phyloP scores from a whole-genome alignment of 2,329 filamentous ascomycete genomes.

The Colletotrichum somersetense region DNA sequence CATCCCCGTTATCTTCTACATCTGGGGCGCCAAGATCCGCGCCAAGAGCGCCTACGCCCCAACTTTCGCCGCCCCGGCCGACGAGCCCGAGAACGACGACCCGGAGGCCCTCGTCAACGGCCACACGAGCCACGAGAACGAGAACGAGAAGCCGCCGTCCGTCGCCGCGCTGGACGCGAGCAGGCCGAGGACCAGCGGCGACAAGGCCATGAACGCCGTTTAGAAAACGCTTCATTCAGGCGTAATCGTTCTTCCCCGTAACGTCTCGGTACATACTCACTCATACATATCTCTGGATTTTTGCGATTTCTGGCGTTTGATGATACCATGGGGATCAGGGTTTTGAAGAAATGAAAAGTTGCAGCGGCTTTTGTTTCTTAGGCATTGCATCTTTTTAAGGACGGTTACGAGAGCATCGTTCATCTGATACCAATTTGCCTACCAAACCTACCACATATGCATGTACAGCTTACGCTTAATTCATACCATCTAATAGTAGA shows the following conservation, averaged over 20 bases:
- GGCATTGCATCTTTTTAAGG: not conserved
- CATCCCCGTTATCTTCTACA: constrained; percentile 73
- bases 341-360: not conserved
- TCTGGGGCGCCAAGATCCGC: constrained; percentile 70
- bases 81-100: constrained; percentile 51
- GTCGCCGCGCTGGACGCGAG: constrained; percentile 52
- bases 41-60: constrained; percentile 68
- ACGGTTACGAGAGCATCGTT: constrained; percentile 11
- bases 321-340: constrained; percentile 8
- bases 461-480: not conserved
- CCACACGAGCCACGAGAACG: constrained; percentile 39
- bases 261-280: not conserved
- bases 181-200: constrained; percentile 50
- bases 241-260: not conserved
- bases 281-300: not conserved
- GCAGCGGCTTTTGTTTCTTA: not conserved
- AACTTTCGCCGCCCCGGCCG: constrained; percentile 49
- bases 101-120: constrained; percentile 26
- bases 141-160: constrained; percentile 50
- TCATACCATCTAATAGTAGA: constrained; percentile 2
- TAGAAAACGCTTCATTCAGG: constrained; percentile 8
- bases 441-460: not conserved
- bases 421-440: constrained; percentile 19
- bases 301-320: constrained; percentile 12
- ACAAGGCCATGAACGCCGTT: constrained; percentile 46